These are phyloP conservation scores for Aureobasidium leucospermi DNA, from an alignment of 2,329 filamentous ascomycete species.

Conservation along the genomic window DNA sequence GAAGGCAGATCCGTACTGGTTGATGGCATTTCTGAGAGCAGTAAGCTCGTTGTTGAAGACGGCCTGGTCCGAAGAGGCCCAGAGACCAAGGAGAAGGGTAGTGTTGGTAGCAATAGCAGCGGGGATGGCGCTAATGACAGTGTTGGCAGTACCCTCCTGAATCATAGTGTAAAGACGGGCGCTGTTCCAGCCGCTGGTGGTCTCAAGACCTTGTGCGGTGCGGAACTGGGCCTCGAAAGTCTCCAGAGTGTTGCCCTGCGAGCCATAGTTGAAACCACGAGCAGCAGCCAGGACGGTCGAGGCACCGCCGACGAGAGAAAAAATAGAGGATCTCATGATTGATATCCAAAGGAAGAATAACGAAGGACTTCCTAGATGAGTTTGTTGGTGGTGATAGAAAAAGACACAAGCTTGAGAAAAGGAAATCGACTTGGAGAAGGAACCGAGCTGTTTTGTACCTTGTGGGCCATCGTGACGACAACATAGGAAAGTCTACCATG, in stretches of 20 bases:
- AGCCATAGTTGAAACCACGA: slow-evolving; percentile 69
- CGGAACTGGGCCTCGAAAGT: slow-evolving; percentile 65
- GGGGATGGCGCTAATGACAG: slow-evolving; percentile 62
- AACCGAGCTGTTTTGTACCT: slow-evolving; percentile 12
- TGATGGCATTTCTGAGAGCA: slow-evolving; percentile 63
- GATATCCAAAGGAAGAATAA: neutral
- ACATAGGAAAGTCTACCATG: neutral
- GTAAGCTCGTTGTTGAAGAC: slow-evolving; percentile 64
- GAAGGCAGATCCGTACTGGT: slow-evolving; percentile 60
- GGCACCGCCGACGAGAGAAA: slow-evolving; percentile 31
- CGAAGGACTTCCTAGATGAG: neutral
- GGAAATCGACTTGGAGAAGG: neutral
- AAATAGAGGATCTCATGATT: slow-evolving; percentile 14
- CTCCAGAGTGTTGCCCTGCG: slow-evolving; percentile 50
- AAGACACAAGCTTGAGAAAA: neutral
- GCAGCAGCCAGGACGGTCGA: slow-evolving; percentile 30
- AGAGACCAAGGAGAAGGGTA: slow-evolving; percentile 71
- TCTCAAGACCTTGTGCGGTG: slow-evolving; percentile 55
- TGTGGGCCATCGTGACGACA: slow-evolving; percentile 9
- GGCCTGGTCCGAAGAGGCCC: slow-evolving; percentile 61
- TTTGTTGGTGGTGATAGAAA: neutral
- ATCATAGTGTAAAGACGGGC: slow-evolving; percentile 68
- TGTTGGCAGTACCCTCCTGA: slow-evolving; percentile 58
- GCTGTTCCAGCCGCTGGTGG: slow-evolving; percentile 59
- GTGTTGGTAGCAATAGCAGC: slow-evolving; percentile 78